Evolutionary conservation across 2,329 filamentous ascomycete species (phyloP).

Genomic region (Fusarium nematophilum): DNA sequence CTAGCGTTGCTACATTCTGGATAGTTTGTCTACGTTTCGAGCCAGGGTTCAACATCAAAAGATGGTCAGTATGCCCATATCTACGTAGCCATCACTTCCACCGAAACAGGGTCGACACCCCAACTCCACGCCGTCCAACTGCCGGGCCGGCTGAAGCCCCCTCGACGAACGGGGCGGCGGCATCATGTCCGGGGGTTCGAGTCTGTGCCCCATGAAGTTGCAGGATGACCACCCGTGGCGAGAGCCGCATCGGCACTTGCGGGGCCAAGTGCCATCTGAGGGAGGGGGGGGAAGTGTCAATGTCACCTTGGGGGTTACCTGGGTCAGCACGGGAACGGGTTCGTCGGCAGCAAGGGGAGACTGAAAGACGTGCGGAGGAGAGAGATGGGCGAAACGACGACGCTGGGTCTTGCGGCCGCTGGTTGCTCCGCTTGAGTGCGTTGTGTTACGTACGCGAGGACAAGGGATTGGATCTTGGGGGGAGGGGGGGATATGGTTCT

Average conservation of each 20-base stretch:
- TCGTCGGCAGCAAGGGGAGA: constrained; percentile 23
- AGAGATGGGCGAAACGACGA: constrained; percentile 17
- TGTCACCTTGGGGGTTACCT: constrained; percentile 1
- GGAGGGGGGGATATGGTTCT: constrained; percentile 17
- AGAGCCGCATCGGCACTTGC: constrained; percentile 24
- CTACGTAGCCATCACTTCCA: too few species aligned
- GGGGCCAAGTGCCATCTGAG: constrained; percentile 8
- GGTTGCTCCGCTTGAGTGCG: constrained; percentile 26
- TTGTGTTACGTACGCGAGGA: constrained; percentile 31
- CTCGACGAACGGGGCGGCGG: neutral
- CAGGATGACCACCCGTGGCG: neutral
- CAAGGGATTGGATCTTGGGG: neutral
- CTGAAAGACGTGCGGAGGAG: constrained; percentile 5
- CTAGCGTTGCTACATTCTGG: too few species aligned
- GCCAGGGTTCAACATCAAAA: too few species aligned
- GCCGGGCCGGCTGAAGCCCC: neutral
- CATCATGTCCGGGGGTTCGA: neutral
- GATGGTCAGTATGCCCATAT: too few species aligned
- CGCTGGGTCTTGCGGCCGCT: constrained; percentile 1
- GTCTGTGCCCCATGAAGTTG: neutral
- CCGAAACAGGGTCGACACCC: too few species aligned
- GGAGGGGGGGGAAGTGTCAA: constrained; percentile 2
- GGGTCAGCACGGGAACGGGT: constrained; percentile 15
- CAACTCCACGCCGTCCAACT: neutral
- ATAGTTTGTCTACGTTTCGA: too few species aligned